Evolutionary conservation across 2,329 filamentous ascomycete genomes (phyloP), one percentile per base, ranked within the genome.

Genomic region (Mycocentrospora acerina): DNA sequence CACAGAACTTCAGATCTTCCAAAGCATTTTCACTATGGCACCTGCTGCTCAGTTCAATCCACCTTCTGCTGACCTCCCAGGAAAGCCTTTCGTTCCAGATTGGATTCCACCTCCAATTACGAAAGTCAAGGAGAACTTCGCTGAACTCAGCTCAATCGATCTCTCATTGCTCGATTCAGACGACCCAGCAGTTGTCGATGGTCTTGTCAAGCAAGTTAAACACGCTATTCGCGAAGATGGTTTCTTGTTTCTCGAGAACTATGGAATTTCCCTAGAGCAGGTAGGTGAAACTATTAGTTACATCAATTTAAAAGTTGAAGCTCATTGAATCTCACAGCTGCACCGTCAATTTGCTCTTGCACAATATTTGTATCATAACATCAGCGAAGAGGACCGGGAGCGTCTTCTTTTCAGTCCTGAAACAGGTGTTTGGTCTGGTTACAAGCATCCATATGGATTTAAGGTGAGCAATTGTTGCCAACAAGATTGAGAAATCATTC

Each of bases 311-410:
- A n/a, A n/a, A n/a, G n/a, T n/a, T n/a, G n/a, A n/a, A n/a, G n/a
- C n/a, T n/a, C n/a, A n/a, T n/a, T n/a, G n/a, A n/a, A n/a, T n/a
- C n/a, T n/a, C n/a, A n/a, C n/a, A 45, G 19, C 66, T 77, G 10
- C 73, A 77, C 49, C 71, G 74, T 15, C 74, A 77, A 43, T 77
- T 78, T 35, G 62, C 66, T 12, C 56, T 78, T 8, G 74, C 74
- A 5, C 74, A 77, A 34, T 77, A 76, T 35, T 46, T 76, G 24
- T 74, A 76, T 57, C 46, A 67, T 25, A 75, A 77, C 42, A 77
- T 77, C 16, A 71, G 62, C 11, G 70, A 75, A 6, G 71, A 74
- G 38, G 75, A 77, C 47, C 76, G 75, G 49, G 51, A 73, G 37
- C 65, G 68, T 2, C 67, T 77, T 12, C 66, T 76, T 0, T 77